Evolutionary conservation across 768 basidiomycete species (phyloP).

Genomic region (Kwoniella bestiolae): DNA sequence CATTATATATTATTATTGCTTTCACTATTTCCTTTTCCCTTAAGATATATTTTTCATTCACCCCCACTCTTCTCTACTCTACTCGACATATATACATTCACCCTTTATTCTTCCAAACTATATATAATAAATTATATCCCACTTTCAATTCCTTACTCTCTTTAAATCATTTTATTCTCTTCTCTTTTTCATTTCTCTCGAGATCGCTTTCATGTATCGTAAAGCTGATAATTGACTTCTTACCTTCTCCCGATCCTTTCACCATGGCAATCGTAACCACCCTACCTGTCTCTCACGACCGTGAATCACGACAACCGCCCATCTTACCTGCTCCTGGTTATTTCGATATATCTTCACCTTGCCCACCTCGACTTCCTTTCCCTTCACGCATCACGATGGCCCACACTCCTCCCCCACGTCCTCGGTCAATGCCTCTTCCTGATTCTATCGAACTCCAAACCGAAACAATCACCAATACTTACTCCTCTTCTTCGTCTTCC

Average conservation of each 20-base stretch:
- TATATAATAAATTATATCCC: no score
- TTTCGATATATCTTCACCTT: neutral
- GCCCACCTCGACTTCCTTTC: neutral
- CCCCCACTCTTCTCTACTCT: no score
- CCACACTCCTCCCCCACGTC: neutral
- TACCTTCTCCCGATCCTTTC: neutral
- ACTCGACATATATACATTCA: no score
- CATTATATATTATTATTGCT: neutral
- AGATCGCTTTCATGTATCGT: neutral
- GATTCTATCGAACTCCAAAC: neutral
- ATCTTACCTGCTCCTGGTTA: neutral
- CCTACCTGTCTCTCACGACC: conserved; percentile 8
- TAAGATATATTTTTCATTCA: no score
- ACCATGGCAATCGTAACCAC: conserved; percentile 3
- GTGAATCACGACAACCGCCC: neutral
- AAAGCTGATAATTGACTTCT: conserved; percentile 1
- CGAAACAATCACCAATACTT: neutral
- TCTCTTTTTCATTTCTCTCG: neutral
- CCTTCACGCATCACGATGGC: neutral
- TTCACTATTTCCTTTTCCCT: no score
- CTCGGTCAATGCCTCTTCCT: neutral
- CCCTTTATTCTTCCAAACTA: no score
- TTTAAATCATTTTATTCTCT: neutral
- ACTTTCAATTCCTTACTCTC: neutral
- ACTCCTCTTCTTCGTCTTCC: neutral